Evolutionary conservation across 495 filamentous ascomycete species (phyloP), one percentile per base, ranked within the genome.

Genomic region (Daldinia concentrica): DNA sequence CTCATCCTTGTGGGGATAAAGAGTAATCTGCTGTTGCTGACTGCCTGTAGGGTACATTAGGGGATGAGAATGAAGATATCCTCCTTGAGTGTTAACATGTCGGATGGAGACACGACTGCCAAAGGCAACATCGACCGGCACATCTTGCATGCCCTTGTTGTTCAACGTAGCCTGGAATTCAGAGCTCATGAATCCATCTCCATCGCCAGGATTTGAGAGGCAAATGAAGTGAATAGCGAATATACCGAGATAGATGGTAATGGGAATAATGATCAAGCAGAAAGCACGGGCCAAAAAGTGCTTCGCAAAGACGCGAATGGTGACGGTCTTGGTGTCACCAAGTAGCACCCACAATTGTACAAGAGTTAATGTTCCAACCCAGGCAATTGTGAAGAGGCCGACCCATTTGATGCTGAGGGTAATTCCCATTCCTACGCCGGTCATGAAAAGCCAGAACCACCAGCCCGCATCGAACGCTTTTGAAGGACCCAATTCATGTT

Each of bases 361-460:
- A 51, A 93, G 78, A 17, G 95, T 99, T 81, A 99, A 87, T 76
- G 86, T 89, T 54, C 95, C 95, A 76, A 99, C 94, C 95, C 95
- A 99, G 22, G 95, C 95, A 79, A 98, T 98, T 50, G 95, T 99
- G 84, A 98, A 98, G 51, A 99, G 84, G 36, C 95, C 95, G 76
- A 99, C 95, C 95, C 95, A 99, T 84, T 99, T 99, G 64, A 98
- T 92, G 81, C 95, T 98, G 64, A 93, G 86, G 0, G 95, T 99
- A 45, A 94, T 92, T 69, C 95, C 95, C 50, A 99, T 85, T 14
- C 90, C 90, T 27, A 98, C 80, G 61, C 95, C 95, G 22, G 93
- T 98, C 74, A 91, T 88, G 43, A 84, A 87, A 52, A 99, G 86
- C 95, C 96, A 99, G 82, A 98, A 96, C 95, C 95, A 99, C 95